phyloP scores from a whole-genome alignment of 2,329 filamentous ascomycete species.

The Mycosphaerella sp. region DNA sequence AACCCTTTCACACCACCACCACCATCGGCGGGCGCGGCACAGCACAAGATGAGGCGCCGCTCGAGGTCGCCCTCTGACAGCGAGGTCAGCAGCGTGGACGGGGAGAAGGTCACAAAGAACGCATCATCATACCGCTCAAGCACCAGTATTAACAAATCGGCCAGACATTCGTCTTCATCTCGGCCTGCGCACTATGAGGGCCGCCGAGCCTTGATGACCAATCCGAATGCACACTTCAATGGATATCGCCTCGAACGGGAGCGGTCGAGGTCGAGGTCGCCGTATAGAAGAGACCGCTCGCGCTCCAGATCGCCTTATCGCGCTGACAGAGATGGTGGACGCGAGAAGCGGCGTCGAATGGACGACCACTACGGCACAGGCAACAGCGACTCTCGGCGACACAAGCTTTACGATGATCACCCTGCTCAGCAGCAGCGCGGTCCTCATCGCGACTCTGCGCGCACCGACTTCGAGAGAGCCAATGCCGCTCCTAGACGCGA shows the following conservation, averaged over 20 bases:
- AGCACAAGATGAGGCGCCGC: conserved; percentile 36
- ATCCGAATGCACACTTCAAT: conserved; percentile 27
- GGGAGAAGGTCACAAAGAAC: conserved; percentile 75
- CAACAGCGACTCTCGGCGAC: conserved; percentile 54
- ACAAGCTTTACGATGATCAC: conserved; percentile 56
- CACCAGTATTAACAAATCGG: conserved; percentile 84
- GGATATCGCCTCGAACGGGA: conserved; percentile 38
- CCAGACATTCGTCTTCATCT: conserved; percentile 57
- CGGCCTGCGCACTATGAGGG: conserved; percentile 24
- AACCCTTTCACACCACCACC: conserved; percentile 20
- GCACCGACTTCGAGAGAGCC: conserved; percentile 1
- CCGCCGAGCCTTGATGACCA: conserved; percentile 17
- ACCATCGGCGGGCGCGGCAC: not conserved
- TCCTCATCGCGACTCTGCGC: conserved; percentile 3
- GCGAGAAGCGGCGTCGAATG: conserved; percentile 59
- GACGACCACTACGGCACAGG: conserved; percentile 51
- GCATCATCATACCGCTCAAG: conserved; percentile 60
- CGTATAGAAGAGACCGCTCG: conserved; percentile 43
- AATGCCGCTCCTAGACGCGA: conserved; percentile 11
- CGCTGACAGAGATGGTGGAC: conserved; percentile 36
- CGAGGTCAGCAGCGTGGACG: conserved; percentile 62
- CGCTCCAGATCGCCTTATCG: conserved; percentile 29
- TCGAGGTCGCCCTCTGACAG: conserved; percentile 77
- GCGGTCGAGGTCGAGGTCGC: conserved; percentile 51
- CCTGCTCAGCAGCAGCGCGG: conserved; percentile 28